Evolutionary conservation across 192 early-diverging fungal species (phyloP).

Genomic region (Diversispora epigaea): DNA sequence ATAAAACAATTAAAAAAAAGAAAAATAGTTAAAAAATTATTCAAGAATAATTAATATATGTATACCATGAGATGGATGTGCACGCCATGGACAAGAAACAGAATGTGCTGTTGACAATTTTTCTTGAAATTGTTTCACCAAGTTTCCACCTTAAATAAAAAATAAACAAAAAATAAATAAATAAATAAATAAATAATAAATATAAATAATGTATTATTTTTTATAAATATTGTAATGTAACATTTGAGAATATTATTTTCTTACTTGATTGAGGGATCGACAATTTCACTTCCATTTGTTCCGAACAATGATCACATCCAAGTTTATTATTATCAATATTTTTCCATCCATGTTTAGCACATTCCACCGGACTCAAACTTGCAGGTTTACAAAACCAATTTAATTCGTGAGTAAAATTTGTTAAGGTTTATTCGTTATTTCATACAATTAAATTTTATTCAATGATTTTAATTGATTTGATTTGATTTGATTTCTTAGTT

Average conservation of each 20-base stretch:
- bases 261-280: background rate
- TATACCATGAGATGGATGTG: constrained; percentile 13
- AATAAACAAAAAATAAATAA: background rate
- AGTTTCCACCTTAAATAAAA: background rate
- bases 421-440: too few relatives aligned
- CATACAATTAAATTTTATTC: background rate
- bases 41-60: background rate
- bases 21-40: background rate
- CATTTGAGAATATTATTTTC: too few relatives aligned
- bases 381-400: constrained; percentile 24
- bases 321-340: constrained; percentile 16
- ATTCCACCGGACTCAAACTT: constrained; percentile 21
- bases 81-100: constrained; percentile 20
- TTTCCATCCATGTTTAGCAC: constrained; percentile 21
- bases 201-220: background rate
- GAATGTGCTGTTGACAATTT: constrained; percentile 6
- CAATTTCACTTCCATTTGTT: background rate
- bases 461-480: background rate
- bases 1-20: background rate
- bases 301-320: constrained; percentile 21
- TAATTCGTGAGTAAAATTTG: background rate
- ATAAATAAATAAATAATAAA: background rate
- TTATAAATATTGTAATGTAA: too few relatives aligned
- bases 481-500: background rate
- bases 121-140: constrained; percentile 17